Conservation (phyloP, 768 basidiomycete species). For the Pleurotus pulmonarius region DNA sequence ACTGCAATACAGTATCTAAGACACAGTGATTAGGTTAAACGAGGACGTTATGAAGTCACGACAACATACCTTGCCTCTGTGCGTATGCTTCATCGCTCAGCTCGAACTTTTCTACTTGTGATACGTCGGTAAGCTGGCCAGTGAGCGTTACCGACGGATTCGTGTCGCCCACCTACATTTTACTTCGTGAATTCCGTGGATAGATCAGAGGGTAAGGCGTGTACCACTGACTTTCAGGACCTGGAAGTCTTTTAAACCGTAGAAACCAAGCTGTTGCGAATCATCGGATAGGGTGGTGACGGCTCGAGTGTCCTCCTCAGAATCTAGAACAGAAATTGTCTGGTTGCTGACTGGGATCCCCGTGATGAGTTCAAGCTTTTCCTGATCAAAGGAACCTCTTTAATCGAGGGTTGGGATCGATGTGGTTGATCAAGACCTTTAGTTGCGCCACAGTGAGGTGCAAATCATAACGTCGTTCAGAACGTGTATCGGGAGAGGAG, state of each 20-base stretch:
- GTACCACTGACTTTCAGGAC: conserved; percentile 64
- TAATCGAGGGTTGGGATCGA: conserved; percentile 8
- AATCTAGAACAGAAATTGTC: conserved; percentile 55
- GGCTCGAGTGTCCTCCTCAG: conserved; percentile 47
- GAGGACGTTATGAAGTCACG: background rate
- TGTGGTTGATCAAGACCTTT: conserved; percentile 52
- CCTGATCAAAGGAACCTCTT: conserved; percentile 31
- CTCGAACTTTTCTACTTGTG: conserved; percentile 91
- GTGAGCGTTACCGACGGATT: conserved; percentile 75
- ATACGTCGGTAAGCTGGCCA: conserved; percentile 82
- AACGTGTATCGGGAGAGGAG: conserved; percentile 82
- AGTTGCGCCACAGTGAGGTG: conserved; percentile 72
- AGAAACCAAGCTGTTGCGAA: conserved; percentile 63
- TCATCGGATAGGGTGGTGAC: conserved; percentile 65
- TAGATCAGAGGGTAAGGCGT: background rate
- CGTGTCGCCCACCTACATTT: conserved; percentile 60
- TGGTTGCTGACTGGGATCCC: conserved; percentile 81
- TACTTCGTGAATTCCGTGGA: conserved; percentile 5
- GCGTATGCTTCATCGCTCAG: conserved; percentile 80
- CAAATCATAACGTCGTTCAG: conserved; percentile 82
- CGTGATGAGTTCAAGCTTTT: conserved; percentile 87
- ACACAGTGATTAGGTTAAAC: background rate
- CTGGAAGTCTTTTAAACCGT: conserved; percentile 72
- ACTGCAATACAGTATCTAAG: conserved; percentile 86
- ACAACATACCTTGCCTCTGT: conserved; percentile 60